These are phyloP conservation scores for Phytophthora megakarya DNA, from an alignment of 352 stramenopile species.

Conservation along the genomic window DNA sequence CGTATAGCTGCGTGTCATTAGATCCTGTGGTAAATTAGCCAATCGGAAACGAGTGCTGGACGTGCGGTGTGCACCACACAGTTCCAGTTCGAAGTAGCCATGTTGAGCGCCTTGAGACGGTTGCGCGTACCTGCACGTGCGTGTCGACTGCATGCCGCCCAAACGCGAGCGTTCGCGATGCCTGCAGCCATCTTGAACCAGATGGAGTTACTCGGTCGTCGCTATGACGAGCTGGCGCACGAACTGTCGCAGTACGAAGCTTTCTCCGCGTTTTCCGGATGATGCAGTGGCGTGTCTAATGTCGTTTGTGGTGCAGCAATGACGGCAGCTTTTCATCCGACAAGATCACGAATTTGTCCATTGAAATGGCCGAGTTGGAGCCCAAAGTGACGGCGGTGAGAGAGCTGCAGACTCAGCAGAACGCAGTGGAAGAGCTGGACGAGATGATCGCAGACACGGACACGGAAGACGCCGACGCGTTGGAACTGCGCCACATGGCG, in stretches of 20 bases:
- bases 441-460: constrained; percentile 72
- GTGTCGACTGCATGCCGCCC: constrained; percentile 23
- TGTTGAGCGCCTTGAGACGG: no score
- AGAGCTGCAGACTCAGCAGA: constrained; percentile 89
- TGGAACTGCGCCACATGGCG: constrained; percentile 76
- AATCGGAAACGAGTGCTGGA: neutral
- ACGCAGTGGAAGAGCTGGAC: constrained; percentile 90
- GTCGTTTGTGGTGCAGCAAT: constrained; percentile 46
- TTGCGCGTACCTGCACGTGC: no score
- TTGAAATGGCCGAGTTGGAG: constrained; percentile 84
- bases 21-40: constrained; percentile 2
- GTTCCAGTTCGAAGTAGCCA: no score
- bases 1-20: constrained; percentile 33
- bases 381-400: constrained; percentile 69
- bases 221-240: constrained; percentile 67
- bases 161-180: constrained; percentile 60
- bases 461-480: constrained; percentile 53
- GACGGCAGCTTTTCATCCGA: constrained; percentile 75
- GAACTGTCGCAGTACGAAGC: constrained; percentile 65
- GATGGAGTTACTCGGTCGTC: constrained; percentile 63
- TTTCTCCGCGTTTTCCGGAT: neutral
- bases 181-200: constrained; percentile 74
- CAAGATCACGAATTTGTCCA: constrained; percentile 80
- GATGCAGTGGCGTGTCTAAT: neutral
- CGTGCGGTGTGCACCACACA: constrained; percentile 17